Base-by-base conservation (phyloP, 768 basidiomycete species). In the Hygrophorus russula region DNA sequence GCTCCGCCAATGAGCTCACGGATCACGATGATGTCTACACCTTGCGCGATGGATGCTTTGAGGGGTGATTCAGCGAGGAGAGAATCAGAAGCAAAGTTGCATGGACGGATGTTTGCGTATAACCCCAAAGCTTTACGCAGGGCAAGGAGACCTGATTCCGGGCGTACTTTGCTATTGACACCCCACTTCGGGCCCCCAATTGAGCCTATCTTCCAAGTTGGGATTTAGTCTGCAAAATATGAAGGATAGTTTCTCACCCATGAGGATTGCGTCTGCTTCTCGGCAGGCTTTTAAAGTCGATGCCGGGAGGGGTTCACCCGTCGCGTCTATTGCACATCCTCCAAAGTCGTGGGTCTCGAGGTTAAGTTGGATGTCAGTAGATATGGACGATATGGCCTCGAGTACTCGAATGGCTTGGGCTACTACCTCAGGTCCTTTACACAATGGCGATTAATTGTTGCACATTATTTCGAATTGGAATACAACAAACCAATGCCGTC, bases 141-240 rank as follows among this genome's bases (percentile, higher is more conserved):
- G 5, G 68, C 59, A 20, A 99, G 79, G 9, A 99, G 75, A 43
- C 96, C 96, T 48, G 78, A 77, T 61, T 99, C 96, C 13, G 96
- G 96, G 44, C 96, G 81, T 42, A 97, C 78, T 60, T 83, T 82
- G 47, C 77, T 73, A 45, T 80, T 76, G 2, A 93, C 84, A 38
- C 91, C 93, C 96, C 96, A 99, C 64, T 97, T 97, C 11, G 96
- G 96, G n/a, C 96, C 96, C 46, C 96, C 96, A 51, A 98, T 87
- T 14, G 94, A 83, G 51, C 94, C 94, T 97, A 45, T 1, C 19
- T 7, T 19, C 27, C 34, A 42, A 31, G 18, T 27, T 10, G 13
- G n/a, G 29, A 20, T 19, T 4, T 6, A 18, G 40, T 41, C 36
- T 55, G 32, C 51, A 45, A n/a, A 14, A 29, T 12, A 40, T 34